Base-by-base conservation (phyloP, 148 eudicot genomes). In the Persicaria tinctoria region DNA sequence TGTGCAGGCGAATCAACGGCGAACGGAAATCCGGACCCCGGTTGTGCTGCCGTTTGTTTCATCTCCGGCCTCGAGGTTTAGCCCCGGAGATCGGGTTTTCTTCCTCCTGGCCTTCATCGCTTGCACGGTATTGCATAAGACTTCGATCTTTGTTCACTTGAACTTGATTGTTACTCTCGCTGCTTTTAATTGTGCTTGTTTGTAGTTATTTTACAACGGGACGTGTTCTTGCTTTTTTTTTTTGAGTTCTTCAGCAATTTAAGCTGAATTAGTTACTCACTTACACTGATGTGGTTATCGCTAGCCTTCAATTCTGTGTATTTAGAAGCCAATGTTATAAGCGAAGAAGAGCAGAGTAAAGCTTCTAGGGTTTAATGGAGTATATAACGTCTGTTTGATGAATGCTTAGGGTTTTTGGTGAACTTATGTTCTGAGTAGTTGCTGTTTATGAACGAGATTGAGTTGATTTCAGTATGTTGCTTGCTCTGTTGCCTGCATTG, bases 61-160 rank as follows among this genome's bases (percentile, higher is more conserved):
- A 4, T 75, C 77, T 59, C 77, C 38, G 77, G 48, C 54, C 12
- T 54, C 82, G 12, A 86, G 79, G 78, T 81, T 87, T 70, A 90
- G 41, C 41, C 41, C 89, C 46, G 81, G 82, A 50, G 92, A 90
- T 73, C 89, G 86, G 77, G 91, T 87, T 79, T 86, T 79, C 83
- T 87, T 90, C 72, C 85, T 90, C 8, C 74, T 88, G 17, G 79
- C 95, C 63, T 88, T 92, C 85, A 85, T 90, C 68, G 92, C 86
- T 79, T 92, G 90, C 86, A 86, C 92, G 74, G 74, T 71, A 71
- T 71, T 71, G 14, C n/a, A 41, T 32, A 9, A 32, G 17, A 3
- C 3, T 20, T 60, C 41, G 1, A 18, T 60, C 68, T 23, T 60
- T 32, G 44, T 20, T 23, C 68, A 32, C 27, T 20, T 59, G 20